These are phyloP conservation scores for Fusarium siculi DNA, from an alignment of 2,329 filamentous ascomycete genomes.

Conservation along the genomic window DNA sequence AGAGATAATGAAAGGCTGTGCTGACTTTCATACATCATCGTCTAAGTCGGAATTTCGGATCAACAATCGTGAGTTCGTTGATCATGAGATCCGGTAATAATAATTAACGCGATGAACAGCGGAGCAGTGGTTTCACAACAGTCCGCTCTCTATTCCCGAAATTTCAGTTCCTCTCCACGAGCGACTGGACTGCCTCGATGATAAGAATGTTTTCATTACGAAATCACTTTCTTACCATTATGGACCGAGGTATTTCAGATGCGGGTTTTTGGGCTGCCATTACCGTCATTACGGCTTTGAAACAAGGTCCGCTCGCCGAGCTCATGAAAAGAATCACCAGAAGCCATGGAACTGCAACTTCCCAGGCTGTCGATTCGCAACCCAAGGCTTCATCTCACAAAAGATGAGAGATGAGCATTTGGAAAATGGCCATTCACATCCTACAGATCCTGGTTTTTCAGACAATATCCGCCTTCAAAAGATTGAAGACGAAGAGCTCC, in stretches of 20 bases:
- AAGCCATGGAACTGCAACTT: not conserved
- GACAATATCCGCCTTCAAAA: accelerated
- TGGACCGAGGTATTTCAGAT: accelerated
- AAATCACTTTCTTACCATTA: not conserved
- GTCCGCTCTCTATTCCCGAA: accelerated
- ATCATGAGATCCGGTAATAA: accelerated
- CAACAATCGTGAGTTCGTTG: not conserved
- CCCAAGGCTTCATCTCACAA: accelerated
- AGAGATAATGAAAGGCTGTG: accelerated
- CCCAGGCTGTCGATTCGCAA: accelerated
- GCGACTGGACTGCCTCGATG: accelerated
- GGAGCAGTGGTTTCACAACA: accelerated
- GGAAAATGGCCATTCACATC: accelerated
- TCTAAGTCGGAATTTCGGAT: accelerated
- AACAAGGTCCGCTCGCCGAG: accelerated
- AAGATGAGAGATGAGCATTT: not conserved
- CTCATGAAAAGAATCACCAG: not conserved
- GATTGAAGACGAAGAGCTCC: not conserved
- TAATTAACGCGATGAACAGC: accelerated
- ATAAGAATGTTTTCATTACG: no score
- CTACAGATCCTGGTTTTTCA: accelerated
- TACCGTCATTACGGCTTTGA: not conserved
- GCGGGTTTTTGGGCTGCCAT: accelerated
- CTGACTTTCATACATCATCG: accelerated
- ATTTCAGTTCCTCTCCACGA: accelerated